Percentiles rank a stretch among this genome's conserved stretches.
Evolutionary conservation across 371 early-diverging fungal genomes (phyloP).

Genomic region (Conidiobolus incongruus): DNA sequence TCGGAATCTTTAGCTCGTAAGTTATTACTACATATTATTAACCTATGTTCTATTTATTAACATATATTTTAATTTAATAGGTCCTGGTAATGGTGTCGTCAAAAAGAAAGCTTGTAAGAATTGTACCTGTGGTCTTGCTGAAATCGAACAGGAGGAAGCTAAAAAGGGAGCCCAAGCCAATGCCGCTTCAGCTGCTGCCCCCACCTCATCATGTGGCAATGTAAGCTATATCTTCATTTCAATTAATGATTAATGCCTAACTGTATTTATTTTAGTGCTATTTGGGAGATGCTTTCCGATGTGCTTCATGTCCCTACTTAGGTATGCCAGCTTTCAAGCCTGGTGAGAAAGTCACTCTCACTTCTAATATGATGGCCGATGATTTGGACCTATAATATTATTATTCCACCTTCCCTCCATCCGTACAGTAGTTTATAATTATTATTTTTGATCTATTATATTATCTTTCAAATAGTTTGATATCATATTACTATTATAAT

Average conservation of each 20-base stretch:
- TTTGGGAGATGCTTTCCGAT: conserved; percentile 98
- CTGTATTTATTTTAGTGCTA: conserved; percentile 58
- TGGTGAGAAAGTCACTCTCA: conserved; percentile 77
- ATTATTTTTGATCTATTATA: no score
- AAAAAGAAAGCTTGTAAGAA: conserved; percentile 91
- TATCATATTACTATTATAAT: no score
- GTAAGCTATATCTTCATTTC: conserved; percentile 20
- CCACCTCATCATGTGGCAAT: conserved; percentile 38
- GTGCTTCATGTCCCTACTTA: conserved; percentile 90
- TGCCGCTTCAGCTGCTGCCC: conserved; percentile 5
- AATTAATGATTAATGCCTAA: not conserved
- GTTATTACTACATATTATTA: conserved; percentile 9
- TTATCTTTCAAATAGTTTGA: no score
- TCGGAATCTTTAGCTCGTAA: conserved; percentile 35
- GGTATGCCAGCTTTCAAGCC: conserved; percentile 98
- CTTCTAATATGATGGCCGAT: conserved; percentile 31
- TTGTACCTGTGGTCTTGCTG: conserved; percentile 86
- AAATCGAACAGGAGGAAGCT: conserved; percentile 27
- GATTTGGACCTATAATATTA: conserved; percentile 19
- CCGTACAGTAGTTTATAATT: no score
- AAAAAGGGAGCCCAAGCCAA: conserved; percentile 10
- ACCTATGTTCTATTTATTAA: not conserved
- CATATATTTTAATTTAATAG: conserved; percentile 7
- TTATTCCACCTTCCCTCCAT: no score
- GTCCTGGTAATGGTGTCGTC: conserved; percentile 41